Evolutionary conservation across 495 filamentous ascomycete genomes (phyloP).

Genomic region (Penicillium lagena): DNA sequence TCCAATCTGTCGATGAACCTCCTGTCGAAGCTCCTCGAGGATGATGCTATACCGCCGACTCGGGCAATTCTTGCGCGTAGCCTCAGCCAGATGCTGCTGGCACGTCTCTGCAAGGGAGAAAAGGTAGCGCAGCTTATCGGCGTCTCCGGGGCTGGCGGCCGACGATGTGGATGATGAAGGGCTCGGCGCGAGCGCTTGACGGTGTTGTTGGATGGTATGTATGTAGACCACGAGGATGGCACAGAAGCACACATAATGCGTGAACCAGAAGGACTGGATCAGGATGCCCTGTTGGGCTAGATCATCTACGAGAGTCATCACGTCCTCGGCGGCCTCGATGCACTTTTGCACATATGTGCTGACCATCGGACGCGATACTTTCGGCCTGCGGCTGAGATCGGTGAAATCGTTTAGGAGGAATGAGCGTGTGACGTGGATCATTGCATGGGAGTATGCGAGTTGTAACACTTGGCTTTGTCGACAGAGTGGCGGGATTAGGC

Average conservation of each 20-base stretch:
- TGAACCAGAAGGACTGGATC: constrained; percentile 45
- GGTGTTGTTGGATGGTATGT: constrained; percentile 46
- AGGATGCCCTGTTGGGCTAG: constrained; percentile 33
- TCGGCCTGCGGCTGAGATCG: constrained; percentile 30
- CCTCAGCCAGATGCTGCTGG: constrained; percentile 43
- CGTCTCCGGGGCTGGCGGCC: constrained; percentile 12
- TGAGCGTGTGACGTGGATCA: constrained; percentile 51
- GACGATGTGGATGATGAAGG: constrained; percentile 2
- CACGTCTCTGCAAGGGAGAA: constrained; percentile 38
- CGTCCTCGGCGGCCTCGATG: constrained; percentile 36
- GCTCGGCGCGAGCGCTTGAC: constrained; percentile 17
- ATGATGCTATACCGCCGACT: constrained; percentile 48
- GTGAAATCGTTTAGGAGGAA: constrained; percentile 49
- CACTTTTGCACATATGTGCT: constrained; percentile 35
- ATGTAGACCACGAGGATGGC: constrained; percentile 51
- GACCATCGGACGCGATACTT: constrained; percentile 23
- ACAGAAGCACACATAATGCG: constrained; percentile 48
- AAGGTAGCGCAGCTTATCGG: constrained; percentile 19
- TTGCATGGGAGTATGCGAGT: constrained; percentile 46
- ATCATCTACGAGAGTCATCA: constrained; percentile 31
- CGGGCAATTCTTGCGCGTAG: constrained; percentile 42
- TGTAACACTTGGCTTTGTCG: constrained; percentile 49
- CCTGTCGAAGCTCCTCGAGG: constrained; percentile 37
- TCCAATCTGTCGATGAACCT: constrained; percentile 35
- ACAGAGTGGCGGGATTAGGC: constrained; percentile 45